Base-by-base conservation (phyloP, 2,329 filamentous ascomycete genomes). In the Diaporthe longicolla region DNA sequence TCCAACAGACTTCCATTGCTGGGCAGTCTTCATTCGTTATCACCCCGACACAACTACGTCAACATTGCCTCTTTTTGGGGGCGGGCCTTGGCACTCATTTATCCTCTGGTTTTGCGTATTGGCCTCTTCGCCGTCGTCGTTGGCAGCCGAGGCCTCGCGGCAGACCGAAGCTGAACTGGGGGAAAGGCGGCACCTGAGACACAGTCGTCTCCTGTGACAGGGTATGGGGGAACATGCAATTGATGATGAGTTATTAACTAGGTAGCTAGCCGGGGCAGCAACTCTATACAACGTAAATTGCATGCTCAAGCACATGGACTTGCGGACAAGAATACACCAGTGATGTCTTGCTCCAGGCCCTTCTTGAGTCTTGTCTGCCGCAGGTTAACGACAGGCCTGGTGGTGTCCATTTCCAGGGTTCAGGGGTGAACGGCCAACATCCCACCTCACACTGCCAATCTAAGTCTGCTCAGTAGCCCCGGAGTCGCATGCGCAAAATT, bases 381-480 rank as follows among this genome's bases (percentile, higher is more conserved):
- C 63, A 68, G 45, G 63, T 54, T 68, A 24, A 54, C 63, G 26
- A 68, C 21, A 26, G 37, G 29, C 29, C 45, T 17, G 13, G 8
- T 40, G 63, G 48, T 21, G 63, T 68, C 45, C 48, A 68, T 68
- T 40, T 54, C 15, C 63, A 40, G 45, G 63, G 63, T 68, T 40
- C 63, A 68, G 48, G 63, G 63, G 63, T 68, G 48, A n/a, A 68
- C 32, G 40, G 9, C 8, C 48, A 54, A 45, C 48, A 54, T 68
- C 63, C 63, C 63, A 68, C 48, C 61, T 66, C 61, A 52, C 40
- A 54, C 63, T 50, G 10, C 45, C 63, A 68, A 68, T 68, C 48
- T 68, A 40, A 54, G 48, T 29, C 63, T 54, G 50, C 15, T 17
- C 63, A 68, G 32, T 68, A 35, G 48, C 40, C 45, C 48, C 40